A percentile compares a stretch with the other conserved stretches of the same genome.
phyloP scores from a whole-genome alignment of 1,139 yeast species.

The Pichiaceae sp. region DNA sequence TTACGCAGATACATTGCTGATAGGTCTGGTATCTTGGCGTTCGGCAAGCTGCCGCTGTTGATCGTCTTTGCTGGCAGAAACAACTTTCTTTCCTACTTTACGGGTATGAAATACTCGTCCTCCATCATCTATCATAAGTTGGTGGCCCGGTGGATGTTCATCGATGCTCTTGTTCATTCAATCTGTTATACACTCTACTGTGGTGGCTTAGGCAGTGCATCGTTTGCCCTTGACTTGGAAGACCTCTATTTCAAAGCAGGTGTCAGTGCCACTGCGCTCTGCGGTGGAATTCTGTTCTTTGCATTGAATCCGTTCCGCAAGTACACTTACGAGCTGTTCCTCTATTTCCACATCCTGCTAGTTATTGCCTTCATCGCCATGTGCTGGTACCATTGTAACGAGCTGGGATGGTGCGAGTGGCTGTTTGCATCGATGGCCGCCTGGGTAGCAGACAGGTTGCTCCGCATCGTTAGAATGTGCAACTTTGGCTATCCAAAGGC shows the following conservation, averaged over 20 bases:
- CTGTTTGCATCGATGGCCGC: slow-evolving; percentile 31
- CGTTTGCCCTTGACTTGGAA: slow-evolving; percentile 12
- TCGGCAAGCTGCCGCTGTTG: slow-evolving; percentile 36
- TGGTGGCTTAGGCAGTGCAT: slow-evolving; percentile 5
- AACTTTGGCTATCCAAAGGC: slow-evolving; percentile 31
- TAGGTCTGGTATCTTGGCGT: slow-evolving; percentile 38
- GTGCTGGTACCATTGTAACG: slow-evolving; percentile 32
- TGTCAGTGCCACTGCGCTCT: slow-evolving; percentile 30
- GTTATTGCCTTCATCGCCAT: slow-evolving; percentile 28
- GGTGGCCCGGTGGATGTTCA: slow-evolving; percentile 42
- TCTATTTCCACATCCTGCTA: slow-evolving; percentile 29
- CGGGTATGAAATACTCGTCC: slow-evolving; percentile 54
- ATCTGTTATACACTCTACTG: slow-evolving; percentile 13
- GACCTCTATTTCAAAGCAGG: slow-evolving; percentile 28
- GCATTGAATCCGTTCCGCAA: slow-evolving; percentile 38
- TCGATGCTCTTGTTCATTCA: slow-evolving; percentile 21
- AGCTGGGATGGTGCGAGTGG: slow-evolving; percentile 38
- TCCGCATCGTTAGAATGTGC: slow-evolving; percentile 26
- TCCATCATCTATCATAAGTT: slow-evolving; percentile 53
- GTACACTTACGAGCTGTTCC: slow-evolving; percentile 33
- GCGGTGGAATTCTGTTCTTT: slow-evolving; percentile 35
- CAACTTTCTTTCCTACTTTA: slow-evolving; percentile 46
- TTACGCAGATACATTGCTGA: slow-evolving; percentile 46
- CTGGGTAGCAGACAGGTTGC: slow-evolving; percentile 29
- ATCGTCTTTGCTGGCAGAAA: slow-evolving; percentile 56